These are phyloP conservation scores for Oryza glumipatula DNA, from an alignment of 176 grass and related monocot species.

Conservation along the genomic window DNA sequence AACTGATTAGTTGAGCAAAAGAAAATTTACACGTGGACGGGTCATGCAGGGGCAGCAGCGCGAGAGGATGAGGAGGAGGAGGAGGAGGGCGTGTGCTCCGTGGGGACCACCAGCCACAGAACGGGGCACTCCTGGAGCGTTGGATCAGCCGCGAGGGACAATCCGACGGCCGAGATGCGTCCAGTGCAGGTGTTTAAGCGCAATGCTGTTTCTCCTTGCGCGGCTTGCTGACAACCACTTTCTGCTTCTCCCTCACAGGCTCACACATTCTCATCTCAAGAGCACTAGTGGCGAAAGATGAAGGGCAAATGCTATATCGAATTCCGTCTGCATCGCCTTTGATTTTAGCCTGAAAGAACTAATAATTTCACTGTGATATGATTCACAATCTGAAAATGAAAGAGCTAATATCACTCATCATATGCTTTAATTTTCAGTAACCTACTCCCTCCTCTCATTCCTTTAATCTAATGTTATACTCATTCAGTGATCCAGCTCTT, in stretches of 20 bases:
- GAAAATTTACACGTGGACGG: too few relatives aligned
- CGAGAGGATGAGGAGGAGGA: too few relatives aligned
- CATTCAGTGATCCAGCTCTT: neutral
- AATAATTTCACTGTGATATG: too few relatives aligned
- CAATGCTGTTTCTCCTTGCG: too few relatives aligned
- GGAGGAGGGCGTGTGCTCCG: neutral
- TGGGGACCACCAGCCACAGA: neutral
- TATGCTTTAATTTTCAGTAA: conserved; percentile 18
- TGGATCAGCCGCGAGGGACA: neutral
- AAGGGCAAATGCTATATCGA: neutral
- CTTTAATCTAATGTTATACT: neutral
- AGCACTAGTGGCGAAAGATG: too few relatives aligned
- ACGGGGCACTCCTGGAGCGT: neutral
- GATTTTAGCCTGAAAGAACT: too few relatives aligned
- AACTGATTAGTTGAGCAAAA: neutral
- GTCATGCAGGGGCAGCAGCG: too few relatives aligned
- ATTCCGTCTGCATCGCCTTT: neutral
- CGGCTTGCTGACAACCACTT: neutral
- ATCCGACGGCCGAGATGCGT: neutral
- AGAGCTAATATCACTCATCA: too few relatives aligned
- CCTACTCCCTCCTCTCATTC: neutral
- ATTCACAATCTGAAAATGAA: too few relatives aligned
- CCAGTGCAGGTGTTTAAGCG: neutral
- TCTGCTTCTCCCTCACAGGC: too few relatives aligned
- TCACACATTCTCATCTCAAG: too few relatives aligned